phyloP scores from a whole-genome alignment of 805 yeast species.

The Isabelozyma pseudorhagii region DNA sequence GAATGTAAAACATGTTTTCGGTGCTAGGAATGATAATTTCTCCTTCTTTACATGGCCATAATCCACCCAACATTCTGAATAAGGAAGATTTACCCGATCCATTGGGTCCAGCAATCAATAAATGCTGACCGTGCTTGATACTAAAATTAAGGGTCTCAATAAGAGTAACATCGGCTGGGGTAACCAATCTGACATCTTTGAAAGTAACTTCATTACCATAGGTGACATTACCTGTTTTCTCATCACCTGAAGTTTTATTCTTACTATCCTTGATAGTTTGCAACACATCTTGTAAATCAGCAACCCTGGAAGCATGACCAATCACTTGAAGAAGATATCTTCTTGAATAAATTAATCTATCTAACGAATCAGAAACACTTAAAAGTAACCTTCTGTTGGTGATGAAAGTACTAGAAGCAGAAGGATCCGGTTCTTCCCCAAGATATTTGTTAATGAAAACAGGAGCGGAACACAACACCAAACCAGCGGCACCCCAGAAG shows the following conservation, averaged over 20 bases:
- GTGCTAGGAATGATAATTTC: constrained; percentile 60
- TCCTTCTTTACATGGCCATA: constrained; percentile 78
- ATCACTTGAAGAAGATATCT: constrained; percentile 78
- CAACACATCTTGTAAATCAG: constrained; percentile 65
- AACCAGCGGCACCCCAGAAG: constrained; percentile 94
- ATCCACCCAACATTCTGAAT: constrained; percentile 85
- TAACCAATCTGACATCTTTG: constrained; percentile 71
- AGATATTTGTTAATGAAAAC: constrained; percentile 63
- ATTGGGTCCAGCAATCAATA: constrained; percentile 90
- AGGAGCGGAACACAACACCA: constrained; percentile 83
- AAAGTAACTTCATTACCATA: constrained; percentile 57
- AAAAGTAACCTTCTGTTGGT: constrained; percentile 82
- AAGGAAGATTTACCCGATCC: constrained; percentile 95
- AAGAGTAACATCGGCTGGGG: constrained; percentile 79
- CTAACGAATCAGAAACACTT: constrained; percentile 84
- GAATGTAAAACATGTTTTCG: constrained; percentile 77
- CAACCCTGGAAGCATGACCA: constrained; percentile 76
- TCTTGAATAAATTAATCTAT: constrained; percentile 80
- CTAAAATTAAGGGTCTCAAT: constrained; percentile 66
- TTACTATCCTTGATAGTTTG: constrained; percentile 38
- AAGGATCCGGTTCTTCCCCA: constrained; percentile 40
- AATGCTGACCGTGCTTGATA: constrained; percentile 77
- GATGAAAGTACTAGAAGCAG: constrained; percentile 76
- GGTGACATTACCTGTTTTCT: constrained; percentile 15
- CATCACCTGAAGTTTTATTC: background rate